Evolutionary conservation across 495 filamentous ascomycete genomes (phyloP).

Genomic region (Rhizodiscina lignyota): DNA sequence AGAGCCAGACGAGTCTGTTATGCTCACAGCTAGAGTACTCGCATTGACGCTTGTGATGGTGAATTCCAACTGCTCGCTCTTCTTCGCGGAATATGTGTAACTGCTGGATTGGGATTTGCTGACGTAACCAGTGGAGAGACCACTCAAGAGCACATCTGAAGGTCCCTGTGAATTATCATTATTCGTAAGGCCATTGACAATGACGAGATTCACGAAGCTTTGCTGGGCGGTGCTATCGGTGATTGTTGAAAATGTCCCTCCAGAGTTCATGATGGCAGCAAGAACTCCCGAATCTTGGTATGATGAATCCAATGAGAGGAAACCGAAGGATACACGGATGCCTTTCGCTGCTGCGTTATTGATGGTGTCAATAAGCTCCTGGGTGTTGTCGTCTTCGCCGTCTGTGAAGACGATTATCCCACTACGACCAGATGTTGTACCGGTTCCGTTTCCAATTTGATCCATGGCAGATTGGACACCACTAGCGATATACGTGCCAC

Average conservation of each 20-base stretch:
- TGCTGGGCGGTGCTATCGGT: conserved; percentile 11
- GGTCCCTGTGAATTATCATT: conserved; percentile 14
- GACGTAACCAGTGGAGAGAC: conserved; percentile 11
- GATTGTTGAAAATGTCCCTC: conserved; percentile 19
- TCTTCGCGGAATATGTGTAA: conserved; percentile 13
- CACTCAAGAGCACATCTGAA: conserved; percentile 12
- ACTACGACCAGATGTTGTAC: conserved; percentile 8
- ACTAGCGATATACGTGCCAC: conserved; percentile 12
- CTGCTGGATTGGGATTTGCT: conserved; percentile 2
- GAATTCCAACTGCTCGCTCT: conserved; percentile 15
- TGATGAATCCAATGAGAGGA: too few species aligned
- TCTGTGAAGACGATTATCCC: conserved; percentile 23
- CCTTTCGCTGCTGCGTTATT: conserved; percentile 13
- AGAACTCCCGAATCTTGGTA: conserved; percentile 8
- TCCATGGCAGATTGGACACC: conserved; percentile 15
- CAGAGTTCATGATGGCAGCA: conserved; percentile 14
- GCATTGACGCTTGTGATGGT: conserved; percentile 14
- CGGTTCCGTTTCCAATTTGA: conserved; percentile 6
- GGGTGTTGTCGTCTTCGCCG: conserved; percentile 7
- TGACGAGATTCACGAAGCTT: conserved; percentile 16
- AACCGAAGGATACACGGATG: conserved; percentile 20
- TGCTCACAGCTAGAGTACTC: conserved; percentile 6
- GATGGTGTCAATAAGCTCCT: conserved; percentile 12
- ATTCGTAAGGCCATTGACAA: conserved; percentile 16
- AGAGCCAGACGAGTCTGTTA: neutral